Evolutionary conservation across 106 monocot genomes (phyloP).

Genomic region (Platanthera guangdongensis): DNA sequence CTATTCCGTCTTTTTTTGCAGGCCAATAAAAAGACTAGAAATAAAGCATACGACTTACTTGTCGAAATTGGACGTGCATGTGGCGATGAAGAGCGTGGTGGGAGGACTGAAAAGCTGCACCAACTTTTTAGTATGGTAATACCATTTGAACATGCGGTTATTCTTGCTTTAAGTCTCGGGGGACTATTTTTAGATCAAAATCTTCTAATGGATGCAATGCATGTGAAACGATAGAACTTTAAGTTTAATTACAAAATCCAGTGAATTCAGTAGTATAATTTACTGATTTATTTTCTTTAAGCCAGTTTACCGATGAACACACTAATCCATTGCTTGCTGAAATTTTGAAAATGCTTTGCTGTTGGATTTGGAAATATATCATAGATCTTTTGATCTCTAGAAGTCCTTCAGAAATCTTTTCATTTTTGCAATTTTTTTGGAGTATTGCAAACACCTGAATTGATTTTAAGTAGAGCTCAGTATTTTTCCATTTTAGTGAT

Average conservation of each 20-base stretch:
- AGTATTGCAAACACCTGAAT: not conserved
- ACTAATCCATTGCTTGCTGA: not conserved
- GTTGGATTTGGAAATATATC: not conserved
- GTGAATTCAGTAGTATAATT: not conserved
- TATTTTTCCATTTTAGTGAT: not conserved
- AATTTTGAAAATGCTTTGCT: not conserved
- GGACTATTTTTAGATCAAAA: not conserved
- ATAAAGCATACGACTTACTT: conserved; percentile 85
- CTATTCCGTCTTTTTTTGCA: conserved; percentile 15
- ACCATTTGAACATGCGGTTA: not conserved
- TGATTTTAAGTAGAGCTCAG: not conserved
- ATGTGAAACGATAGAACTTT: too few species aligned
- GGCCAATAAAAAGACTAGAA: conserved; percentile 88
- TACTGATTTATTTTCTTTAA: not conserved
- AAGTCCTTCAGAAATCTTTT: not conserved
- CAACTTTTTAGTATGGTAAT: conserved; percentile 81
- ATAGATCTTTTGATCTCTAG: not conserved
- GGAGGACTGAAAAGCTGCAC: conserved; percentile 47
- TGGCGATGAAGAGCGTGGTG: conserved; percentile 66
- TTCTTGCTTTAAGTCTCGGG: not conserved
- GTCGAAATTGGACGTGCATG: conserved; percentile 88
- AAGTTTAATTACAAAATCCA: too few species aligned
- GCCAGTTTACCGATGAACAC: not conserved
- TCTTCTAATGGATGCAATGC: not conserved
- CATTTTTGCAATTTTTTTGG: not conserved